phyloP scores from a whole-genome alignment of 768 basidiomycete genomes.

The Trametes cingulata region DNA sequence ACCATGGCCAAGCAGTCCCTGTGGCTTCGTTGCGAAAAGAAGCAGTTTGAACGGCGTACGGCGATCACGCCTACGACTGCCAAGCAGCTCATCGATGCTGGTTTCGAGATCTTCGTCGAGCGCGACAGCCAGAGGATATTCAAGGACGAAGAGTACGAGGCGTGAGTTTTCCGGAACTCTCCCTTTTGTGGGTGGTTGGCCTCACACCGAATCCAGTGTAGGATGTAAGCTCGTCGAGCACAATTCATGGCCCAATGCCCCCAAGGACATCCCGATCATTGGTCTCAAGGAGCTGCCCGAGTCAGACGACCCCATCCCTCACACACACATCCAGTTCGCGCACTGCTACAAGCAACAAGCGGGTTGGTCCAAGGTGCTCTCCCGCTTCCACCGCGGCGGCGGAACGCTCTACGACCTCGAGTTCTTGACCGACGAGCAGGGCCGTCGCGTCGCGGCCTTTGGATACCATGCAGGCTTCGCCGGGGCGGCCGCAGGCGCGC shows the following conservation, averaged over 20 bases:
- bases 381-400: slow-evolving; percentile 79
- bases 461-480: slow-evolving; percentile 99
- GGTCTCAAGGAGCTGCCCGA: slow-evolving; percentile 95
- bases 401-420: slow-evolving; percentile 95
- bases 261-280: slow-evolving; percentile 74
- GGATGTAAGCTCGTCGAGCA: slow-evolving; percentile 87
- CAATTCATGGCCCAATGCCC: slow-evolving; percentile 87
- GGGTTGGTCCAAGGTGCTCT: slow-evolving; percentile 86
- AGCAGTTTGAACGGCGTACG: slow-evolving; percentile 89
- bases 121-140: slow-evolving; percentile 94
- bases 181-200: too few relatives aligned
- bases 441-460: slow-evolving; percentile 95
- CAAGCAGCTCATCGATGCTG: slow-evolving; percentile 82
- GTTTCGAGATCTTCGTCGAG: slow-evolving; percentile 91
- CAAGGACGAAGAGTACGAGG: slow-evolving; percentile 88
- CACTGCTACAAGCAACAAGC: slow-evolving; percentile 97
- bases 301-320: slow-evolving; percentile 79
- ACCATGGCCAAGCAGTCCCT: slow-evolving; percentile 55
- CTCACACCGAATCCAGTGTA: slow-evolving; percentile 52
- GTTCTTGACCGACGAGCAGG: slow-evolving; percentile 82
- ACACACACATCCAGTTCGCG: slow-evolving; percentile 97
- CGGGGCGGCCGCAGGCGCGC: slow-evolving; percentile 90
- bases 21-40: slow-evolving; percentile 98
- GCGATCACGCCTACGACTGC: slow-evolving; percentile 92
- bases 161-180: too few relatives aligned